Base-by-base conservation (phyloP, 495 filamentous ascomycete genomes). In the Neurospora sp. region DNA sequence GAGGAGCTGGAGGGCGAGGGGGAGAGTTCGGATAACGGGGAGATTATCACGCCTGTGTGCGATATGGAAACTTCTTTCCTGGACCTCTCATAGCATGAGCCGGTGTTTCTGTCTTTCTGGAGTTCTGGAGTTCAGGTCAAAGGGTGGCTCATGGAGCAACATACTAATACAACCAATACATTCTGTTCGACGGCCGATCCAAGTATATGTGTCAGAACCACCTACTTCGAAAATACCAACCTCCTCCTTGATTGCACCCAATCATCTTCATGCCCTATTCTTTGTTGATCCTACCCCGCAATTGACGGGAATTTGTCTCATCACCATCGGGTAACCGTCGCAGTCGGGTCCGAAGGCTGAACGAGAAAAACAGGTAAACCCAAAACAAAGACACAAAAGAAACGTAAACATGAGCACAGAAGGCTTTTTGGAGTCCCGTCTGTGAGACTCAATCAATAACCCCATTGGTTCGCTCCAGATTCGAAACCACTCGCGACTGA, bases 11-110 rank as follows among this genome's bases (percentile, higher is more conserved):
- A 77, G 71, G 71, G 65, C 12, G 78, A 75, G 40, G 45, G 7
- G 7, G 12, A 0, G 27, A 65, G 20, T 4, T 75, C 69, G 27
- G 77, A 80, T 42, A 73, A 53, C 4, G 75, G 76, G 48, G 20
- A 3, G 0, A 76, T 79, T 3, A 74, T 79, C 2, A 75, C 75
- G 20, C 78, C 78, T 2, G 75, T 79, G 27, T 17, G 74, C 2
- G 78, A 79, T 59, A 40, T 77, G 35, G 75, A 78, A 20, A 71
- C 73, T 3, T 79, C 78, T 5, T 79, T 76, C 68, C 72, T 79
- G 17, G 76, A 78, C 40, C 39, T 79, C 17, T 79, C 78, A 65
- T 78, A 65, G 27, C 12, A 9, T 17, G 31, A 1, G 20, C 14
- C 14, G 3, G 14, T 53, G 22, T 27, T 27, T 27, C 22, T 27